Conservation (phyloP, 768 basidiomycete species). For the Hygrocybe punicea region DNA sequence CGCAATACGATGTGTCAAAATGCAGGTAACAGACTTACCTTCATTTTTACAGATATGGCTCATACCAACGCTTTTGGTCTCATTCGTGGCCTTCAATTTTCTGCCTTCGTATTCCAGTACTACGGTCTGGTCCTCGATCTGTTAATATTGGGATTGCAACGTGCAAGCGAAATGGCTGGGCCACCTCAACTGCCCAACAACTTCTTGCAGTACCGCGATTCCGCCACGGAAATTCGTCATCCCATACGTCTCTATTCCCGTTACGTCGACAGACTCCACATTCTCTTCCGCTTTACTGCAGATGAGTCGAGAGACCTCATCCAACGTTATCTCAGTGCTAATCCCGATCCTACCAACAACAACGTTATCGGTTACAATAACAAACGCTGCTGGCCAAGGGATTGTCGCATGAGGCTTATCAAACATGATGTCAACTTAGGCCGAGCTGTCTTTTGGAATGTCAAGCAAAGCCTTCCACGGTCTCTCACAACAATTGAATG, state of each 20-base stretch:
- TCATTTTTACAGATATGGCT: conserved; percentile 67
- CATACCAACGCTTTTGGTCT: conserved; percentile 97
- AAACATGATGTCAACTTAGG: conserved; percentile 99
- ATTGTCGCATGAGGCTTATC: conserved; percentile 98
- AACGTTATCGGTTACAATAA: conserved; percentile 99
- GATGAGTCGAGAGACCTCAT: conserved; percentile 97
- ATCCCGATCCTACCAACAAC: conserved; percentile 98
- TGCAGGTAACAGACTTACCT: neutral
- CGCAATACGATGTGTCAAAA: neutral
- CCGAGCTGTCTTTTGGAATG: conserved; percentile 98
- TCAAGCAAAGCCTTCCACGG: conserved; percentile 92
- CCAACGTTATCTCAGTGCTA: conserved; percentile 94
- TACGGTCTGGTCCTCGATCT: conserved; percentile 95
- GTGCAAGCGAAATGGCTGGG: conserved; percentile 98
- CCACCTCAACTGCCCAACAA: conserved; percentile 97
- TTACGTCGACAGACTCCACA: conserved; percentile 92
- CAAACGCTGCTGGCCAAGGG: conserved; percentile 98
- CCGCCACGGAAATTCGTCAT: conserved; percentile 90
- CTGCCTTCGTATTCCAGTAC: conserved; percentile 98
- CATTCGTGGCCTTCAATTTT: conserved; percentile 97
- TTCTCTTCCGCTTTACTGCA: conserved; percentile 95
- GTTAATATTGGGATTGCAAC: conserved; percentile 92
- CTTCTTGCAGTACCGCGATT: conserved; percentile 96
- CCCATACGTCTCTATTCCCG: conserved; percentile 98
- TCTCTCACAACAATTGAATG: conserved; percentile 98